Percentiles rank a stretch among this genome's conserved stretches.
These are phyloP conservation scores for Beta corolliflora DNA, from an alignment of 179 eudicot species.

Conservation along the genomic window DNA sequence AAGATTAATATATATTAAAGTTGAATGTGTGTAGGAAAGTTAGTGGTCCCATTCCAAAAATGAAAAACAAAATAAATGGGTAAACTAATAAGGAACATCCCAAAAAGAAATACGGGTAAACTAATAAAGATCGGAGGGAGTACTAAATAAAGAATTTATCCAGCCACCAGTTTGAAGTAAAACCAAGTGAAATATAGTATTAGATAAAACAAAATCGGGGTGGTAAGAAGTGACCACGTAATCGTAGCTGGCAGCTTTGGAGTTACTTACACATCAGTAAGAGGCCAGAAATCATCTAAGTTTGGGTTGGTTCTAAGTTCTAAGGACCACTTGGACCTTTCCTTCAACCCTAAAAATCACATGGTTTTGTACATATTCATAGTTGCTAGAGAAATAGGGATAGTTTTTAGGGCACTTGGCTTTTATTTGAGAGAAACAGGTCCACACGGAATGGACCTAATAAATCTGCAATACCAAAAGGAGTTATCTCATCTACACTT, in stretches of 20 bases:
- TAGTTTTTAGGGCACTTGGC: conserved; percentile 24
- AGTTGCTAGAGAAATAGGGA: background rate
- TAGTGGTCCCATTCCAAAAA: too few species aligned
- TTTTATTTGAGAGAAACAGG: background rate
- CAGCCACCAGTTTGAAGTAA: conserved; percentile 31
- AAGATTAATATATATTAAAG: too few species aligned
- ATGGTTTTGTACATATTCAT: conserved; percentile 38
- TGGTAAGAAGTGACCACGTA: conserved; percentile 13
- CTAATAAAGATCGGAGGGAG: too few species aligned
- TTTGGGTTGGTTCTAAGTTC: conserved; percentile 23
- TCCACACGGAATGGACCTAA: conserved; percentile 6
- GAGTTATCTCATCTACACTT: background rate
- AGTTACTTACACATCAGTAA: conserved; percentile 24
- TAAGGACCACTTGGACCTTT: conserved; percentile 31
- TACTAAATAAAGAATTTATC: too few species aligned
- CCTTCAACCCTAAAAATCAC: conserved; percentile 28
- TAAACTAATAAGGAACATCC: too few species aligned
- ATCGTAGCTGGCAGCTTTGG: conserved; percentile 33
- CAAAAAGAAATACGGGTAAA: too few species aligned
- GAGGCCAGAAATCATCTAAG: conserved; percentile 2
- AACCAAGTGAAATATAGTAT: background rate
- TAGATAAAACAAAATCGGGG: background rate
- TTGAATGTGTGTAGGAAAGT: too few species aligned
- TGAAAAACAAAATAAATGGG: too few species aligned
- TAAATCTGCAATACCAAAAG: background rate